Percentiles rank a stretch among this genome's conserved stretches.
Conservation (phyloP, 2,329 filamentous ascomycete species). For the Cercospora zeina region DNA sequence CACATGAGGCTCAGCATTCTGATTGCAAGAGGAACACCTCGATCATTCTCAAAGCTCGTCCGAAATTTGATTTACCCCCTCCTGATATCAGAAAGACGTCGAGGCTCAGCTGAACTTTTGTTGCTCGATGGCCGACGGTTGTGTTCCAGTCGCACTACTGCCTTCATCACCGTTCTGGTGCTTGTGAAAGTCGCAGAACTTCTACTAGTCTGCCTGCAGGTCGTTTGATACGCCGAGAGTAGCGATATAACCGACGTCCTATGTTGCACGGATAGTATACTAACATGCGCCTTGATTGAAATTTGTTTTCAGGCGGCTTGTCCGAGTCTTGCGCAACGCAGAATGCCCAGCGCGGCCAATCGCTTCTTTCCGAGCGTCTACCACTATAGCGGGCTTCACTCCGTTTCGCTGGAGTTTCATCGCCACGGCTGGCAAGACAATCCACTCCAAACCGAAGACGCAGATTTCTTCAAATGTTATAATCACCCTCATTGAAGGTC, state of each 20-base stretch:
- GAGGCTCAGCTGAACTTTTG: too few species aligned
- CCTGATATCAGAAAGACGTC: neutral
- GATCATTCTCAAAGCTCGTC: too few species aligned
- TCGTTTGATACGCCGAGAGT: neutral
- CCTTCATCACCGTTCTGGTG: neutral
- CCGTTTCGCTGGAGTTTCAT: neutral
- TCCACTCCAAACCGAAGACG: neutral
- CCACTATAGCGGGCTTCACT: neutral
- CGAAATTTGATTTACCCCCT: too few species aligned
- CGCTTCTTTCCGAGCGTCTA: neutral
- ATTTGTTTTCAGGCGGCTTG: neutral
- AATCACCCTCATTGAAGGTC: neutral
- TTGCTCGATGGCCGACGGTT: too few species aligned
- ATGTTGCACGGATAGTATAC: neutral
- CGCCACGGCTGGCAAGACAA: neutral
- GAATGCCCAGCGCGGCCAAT: neutral
- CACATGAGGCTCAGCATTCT: too few species aligned
- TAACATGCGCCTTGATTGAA: neutral
- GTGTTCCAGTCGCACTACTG: too few species aligned
- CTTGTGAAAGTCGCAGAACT: neutral
- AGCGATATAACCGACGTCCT: neutral
- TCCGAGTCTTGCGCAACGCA: neutral
- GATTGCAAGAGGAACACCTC: too few species aligned
- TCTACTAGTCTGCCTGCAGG: neutral
- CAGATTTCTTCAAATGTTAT: neutral